Percentiles rank a stretch among this genome's conserved stretches.
Evolutionary conservation across 129 eudicot genomes (phyloP).

Genomic region (Scalesia atractyloides): DNA sequence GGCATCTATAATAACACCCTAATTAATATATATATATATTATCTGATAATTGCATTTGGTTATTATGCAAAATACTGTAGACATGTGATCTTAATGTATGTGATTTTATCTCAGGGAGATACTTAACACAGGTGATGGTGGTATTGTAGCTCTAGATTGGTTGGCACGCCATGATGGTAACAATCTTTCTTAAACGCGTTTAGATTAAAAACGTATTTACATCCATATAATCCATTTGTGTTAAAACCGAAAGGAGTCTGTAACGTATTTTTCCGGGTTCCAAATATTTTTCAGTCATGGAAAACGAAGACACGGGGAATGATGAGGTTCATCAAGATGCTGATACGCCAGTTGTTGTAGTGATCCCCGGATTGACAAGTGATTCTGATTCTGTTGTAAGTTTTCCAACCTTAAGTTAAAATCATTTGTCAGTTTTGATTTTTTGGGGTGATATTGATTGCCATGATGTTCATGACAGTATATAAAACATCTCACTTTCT

Average conservation of each 20-base stretch:
- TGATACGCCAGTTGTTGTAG: conserved; percentile 64
- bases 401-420: neutral
- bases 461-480: conserved; percentile 51
- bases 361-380: conserved; percentile 88
- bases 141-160: conserved; percentile 95
- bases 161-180: conserved; percentile 56
- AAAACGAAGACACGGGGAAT: conserved; percentile 31
- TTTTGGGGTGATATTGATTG: neutral
- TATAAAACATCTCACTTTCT: conserved; percentile 66
- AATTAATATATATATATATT: too few relatives aligned
- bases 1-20: too few relatives aligned
- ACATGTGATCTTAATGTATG: neutral
- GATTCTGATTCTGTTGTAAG: conserved; percentile 77
- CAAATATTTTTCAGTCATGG: conserved; percentile 36
- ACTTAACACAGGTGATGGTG: conserved; percentile 71
- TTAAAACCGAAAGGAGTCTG: neutral
- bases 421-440: neutral
- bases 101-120: conserved; percentile 53
- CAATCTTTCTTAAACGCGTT: neutral
- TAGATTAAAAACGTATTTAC: neutral
- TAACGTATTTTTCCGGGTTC: neutral
- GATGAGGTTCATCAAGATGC: conserved; percentile 47
- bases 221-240: neutral
- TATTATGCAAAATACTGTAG: neutral
- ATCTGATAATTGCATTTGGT: conserved; percentile 1